Conservation (phyloP, 1,284 basidiomycete genomes). For the Moesziomyces antarcticus region DNA sequence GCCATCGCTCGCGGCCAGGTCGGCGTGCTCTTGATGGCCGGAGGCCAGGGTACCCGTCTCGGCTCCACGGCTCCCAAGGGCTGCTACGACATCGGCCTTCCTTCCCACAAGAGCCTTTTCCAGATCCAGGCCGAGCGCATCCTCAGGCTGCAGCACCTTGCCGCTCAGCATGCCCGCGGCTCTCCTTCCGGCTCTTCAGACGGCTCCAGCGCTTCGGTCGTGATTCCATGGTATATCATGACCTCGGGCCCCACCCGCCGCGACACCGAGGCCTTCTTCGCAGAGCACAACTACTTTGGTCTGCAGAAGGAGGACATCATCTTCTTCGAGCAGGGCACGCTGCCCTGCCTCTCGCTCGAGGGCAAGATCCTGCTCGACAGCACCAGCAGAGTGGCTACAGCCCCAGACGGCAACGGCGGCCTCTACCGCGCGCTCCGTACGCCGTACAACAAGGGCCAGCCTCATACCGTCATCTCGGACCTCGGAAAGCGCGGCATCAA, state of each 20-base stretch:
- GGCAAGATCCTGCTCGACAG: conserved; percentile 92
- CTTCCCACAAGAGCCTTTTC: conserved; percentile 92
- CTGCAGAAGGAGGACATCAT: conserved; percentile 82
- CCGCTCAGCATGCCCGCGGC: conserved; percentile 70
- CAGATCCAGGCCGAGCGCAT: conserved; percentile 97
- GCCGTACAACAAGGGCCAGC: conserved; percentile 72
- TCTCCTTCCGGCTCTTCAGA: conserved; percentile 70
- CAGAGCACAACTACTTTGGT: conserved; percentile 83
- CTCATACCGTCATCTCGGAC: conserved; percentile 83
- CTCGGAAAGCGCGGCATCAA: conserved; percentile 80
- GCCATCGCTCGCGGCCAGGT: conserved; percentile 86
- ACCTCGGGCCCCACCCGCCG: conserved; percentile 93
- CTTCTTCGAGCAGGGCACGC: conserved; percentile 98
- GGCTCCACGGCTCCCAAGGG: conserved; percentile 94
- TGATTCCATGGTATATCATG: conserved; percentile 98
- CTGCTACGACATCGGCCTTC: conserved; percentile 95
- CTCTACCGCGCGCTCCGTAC: conserved; percentile 90
- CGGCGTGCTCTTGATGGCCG: conserved; percentile 94
- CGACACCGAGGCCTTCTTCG: conserved; percentile 88
- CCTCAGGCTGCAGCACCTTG: conserved; percentile 80
- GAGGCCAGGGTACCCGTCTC: conserved; percentile 94
- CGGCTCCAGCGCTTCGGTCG: conserved; percentile 72
- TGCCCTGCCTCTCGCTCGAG: conserved; percentile 92
- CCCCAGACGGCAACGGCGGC: conserved; percentile 97
- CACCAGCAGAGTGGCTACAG: conserved; percentile 82